Evolutionary conservation across 2,329 filamentous ascomycete species (phyloP), one percentile per base, ranked within the genome.

Genomic region (Davidsoniella neocaledoniae): DNA sequence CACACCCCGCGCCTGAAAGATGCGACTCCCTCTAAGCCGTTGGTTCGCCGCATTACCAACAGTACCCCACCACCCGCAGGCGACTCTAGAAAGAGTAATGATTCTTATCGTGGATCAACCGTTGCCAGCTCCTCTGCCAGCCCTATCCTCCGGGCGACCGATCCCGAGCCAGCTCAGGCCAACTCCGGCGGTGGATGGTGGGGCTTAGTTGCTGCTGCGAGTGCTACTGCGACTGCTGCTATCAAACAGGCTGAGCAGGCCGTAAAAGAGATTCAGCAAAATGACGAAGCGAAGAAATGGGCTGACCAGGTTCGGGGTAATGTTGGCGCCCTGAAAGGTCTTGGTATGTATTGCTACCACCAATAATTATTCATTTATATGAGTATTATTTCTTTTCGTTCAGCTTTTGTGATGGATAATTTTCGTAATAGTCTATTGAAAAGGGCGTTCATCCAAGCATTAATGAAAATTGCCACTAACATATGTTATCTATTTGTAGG

Each of bases 251-350:
- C 91, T 43, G 88, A 95, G 66, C 86, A 82, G 6, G 83, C 88
- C 0, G 88, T 94, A 56, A 94, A 90, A 63, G 86, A 96, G 64
- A 88, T 98, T 44, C 86, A 94, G 63, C 82, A 91, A 62, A 95
- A 94, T 59, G 87, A 96, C 61, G 91, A 98, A 64, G 91, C 90
- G 47, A 88, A 90, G 68, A 84, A 86, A 63, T 98, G 90, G 87
- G 86, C 88, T 1, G 85, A 94, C 48, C 90, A 96, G 63, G 83
- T 96, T 50, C 81, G 81, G 60, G 88, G 87, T 53, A 94, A 94
- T 61, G 84, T 93, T 45, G 83, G 81, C 42, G 79, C 79, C 29
- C 69, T 96, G 40, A 77, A 76, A 57, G 83, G 80, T 49, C 70
- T 90, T 54, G 83, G 86, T 90, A 74, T 56, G 69, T 64, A 8